These are phyloP conservation scores for Paratinospora sagittata DNA, from an alignment of 164 flowering plant genomes.

Conservation along the genomic window DNA sequence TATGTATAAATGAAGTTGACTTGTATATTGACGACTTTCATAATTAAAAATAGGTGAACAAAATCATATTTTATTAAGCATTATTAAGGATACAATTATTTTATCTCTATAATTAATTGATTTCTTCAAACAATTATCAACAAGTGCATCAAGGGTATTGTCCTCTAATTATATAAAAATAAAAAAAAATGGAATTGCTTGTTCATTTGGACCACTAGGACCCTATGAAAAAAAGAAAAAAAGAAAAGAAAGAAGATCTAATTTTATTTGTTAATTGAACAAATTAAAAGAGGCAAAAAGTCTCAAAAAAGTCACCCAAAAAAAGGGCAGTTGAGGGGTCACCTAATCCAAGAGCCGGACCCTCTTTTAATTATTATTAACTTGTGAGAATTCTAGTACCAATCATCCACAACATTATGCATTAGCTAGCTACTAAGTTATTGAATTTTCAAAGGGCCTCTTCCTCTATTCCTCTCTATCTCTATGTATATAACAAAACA, in stretches of 20 bases:
- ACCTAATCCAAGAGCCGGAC: background rate
- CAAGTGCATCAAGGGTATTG: background rate
- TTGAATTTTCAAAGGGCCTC: background rate
- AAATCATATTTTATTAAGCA: background rate
- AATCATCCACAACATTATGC: background rate
- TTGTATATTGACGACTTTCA: no score
- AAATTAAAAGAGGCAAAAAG: background rate
- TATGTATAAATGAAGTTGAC: no score
- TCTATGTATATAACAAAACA: background rate
- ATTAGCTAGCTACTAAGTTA: background rate
- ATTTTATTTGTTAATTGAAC: background rate
- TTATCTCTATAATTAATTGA: no score
- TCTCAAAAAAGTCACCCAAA: background rate
- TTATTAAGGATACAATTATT: no score
- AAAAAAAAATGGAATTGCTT: background rate
- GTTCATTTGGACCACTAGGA: background rate
- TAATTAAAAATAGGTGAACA: no score
- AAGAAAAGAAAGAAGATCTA: background rate
- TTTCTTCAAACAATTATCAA: no score
- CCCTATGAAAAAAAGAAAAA: background rate
- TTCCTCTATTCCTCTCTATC: background rate
- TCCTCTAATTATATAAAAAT: background rate
- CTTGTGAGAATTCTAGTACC: background rate
- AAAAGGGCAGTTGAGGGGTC: background rate
- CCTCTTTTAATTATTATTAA: background rate